Evolutionary conservation across 495 filamentous ascomycete species (phyloP), one percentile per base, ranked within the genome.

Genomic region (Aspergillus mulundensis): DNA sequence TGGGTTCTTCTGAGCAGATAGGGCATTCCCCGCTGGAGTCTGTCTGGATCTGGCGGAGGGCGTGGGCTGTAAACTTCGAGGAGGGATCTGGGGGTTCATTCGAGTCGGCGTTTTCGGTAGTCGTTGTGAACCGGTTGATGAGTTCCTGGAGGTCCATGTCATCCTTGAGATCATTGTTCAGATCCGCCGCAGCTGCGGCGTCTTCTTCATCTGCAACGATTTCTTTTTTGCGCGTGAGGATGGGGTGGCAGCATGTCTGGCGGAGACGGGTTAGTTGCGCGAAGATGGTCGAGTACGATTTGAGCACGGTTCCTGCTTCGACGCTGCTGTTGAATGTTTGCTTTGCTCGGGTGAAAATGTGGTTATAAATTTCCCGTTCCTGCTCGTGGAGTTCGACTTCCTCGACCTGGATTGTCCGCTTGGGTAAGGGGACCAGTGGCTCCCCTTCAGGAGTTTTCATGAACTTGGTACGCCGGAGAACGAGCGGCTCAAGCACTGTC

Each of bases 361-460:
- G 83, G 57, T 95, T 86, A 66, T 98, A 98, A 23, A 98, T 89
- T 58, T 90, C 91, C 38, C 89, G 82, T 70, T 98, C 93, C 46
- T 86, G 75, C 52, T 87, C 76, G 0, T 91, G 90, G 18, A 98
- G 81, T 60, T 96, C 85, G 25, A 98, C 81, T 42, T 91, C 84
- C 49, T 95, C 87, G 47, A 98, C 87, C 18, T 88, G 83, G 54
- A 97, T 81, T 0, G 80, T 83, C 59, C 89, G 86, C 7, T 84
- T 83, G n/a, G 92, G 94, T 7, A 98, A 74, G 0, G 89, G 84
- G 0, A 98, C 92, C 16, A 98, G 71, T 21, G 89, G 88, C 59
- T 89, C 77, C 8, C 95, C 94, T 41, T 91, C 85, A 0, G 94
- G 94, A 0, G 91, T 97, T 69, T 91, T 95, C 94, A 97, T 98